phyloP scores from a whole-genome alignment of 139 green algal genomes.

The Ettlia oleoabundans region DNA sequence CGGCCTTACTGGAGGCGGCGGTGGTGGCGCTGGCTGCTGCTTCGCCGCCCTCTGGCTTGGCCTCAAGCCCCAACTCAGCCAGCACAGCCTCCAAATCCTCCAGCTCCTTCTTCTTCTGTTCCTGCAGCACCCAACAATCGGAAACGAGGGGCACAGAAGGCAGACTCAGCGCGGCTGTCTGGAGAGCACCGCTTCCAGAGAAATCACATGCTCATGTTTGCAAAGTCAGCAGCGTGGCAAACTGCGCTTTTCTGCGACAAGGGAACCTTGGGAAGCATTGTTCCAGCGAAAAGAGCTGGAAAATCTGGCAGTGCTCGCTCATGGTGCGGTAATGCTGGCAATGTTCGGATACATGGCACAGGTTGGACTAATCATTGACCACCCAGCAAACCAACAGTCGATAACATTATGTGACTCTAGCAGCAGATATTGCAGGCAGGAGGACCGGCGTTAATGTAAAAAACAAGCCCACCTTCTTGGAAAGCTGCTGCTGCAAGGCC shows the following conservation, averaged over 20 bases:
- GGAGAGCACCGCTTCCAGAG: neutral
- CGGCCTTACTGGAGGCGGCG: slow-evolving; percentile 25
- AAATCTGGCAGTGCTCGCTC: too few relatives aligned
- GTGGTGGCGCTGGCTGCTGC: neutral
- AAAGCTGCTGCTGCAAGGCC: slow-evolving; percentile 44
- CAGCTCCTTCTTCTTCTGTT: slow-evolving; percentile 64
- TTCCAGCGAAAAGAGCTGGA: too few relatives aligned
- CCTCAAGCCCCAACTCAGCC: slow-evolving; percentile 62
- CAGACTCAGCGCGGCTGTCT: neutral
- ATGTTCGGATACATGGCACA: too few relatives aligned
- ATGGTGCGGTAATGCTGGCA: too few relatives aligned
- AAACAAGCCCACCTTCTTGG: slow-evolving; percentile 54
- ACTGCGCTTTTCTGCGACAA: too few relatives aligned
- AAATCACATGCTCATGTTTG: neutral
- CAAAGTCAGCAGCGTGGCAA: too few relatives aligned
- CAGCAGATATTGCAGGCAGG: too few relatives aligned
- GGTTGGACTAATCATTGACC: too few relatives aligned
- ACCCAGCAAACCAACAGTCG: too few relatives aligned
- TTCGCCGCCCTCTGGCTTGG: neutral
- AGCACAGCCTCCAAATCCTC: slow-evolving; percentile 59
- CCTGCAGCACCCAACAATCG: slow-evolving; percentile 31
- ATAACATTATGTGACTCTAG: too few relatives aligned
- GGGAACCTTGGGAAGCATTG: too few relatives aligned
- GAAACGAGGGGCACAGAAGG: neutral
- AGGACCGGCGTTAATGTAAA: too few relatives aligned